Evolutionary conservation across 2,329 filamentous ascomycete genomes (phyloP).

Genomic region (Ceratocystis papillata): DNA sequence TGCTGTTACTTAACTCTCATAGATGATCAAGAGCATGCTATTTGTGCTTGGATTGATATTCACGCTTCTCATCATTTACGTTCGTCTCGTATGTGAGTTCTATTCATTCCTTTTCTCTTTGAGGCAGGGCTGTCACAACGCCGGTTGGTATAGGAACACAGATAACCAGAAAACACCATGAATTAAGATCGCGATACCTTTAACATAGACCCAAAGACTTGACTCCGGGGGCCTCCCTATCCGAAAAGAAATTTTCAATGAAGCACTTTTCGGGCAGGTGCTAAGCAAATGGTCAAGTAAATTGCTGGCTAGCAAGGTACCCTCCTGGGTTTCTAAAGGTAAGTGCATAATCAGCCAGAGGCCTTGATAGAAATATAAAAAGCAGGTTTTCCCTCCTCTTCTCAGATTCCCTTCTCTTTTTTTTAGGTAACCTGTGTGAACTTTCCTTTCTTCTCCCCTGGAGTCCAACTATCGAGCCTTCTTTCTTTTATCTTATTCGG

Average conservation of each 20-base stretch:
- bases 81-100: background rate
- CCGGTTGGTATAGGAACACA: background rate
- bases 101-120: background rate
- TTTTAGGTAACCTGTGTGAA: background rate
- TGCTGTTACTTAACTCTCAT: background rate
- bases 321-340: background rate
- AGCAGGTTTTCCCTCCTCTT: background rate
- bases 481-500: background rate
- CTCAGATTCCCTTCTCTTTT: background rate
- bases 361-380: constrained; percentile 5
- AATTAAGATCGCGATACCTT: background rate
- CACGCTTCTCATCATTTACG: background rate
- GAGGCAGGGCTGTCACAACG: background rate
- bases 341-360: constrained; percentile 11
- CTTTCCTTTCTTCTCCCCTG: background rate
- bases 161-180: background rate
- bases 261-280: background rate
- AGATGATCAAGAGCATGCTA: background rate
- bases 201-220: background rate
- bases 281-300: background rate
- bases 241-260: background rate
- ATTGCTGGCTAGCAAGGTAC: background rate
- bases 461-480: background rate
- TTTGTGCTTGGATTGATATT: background rate
- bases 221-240: background rate